Percentiles rank a stretch among this genome's conserved stretches.
Evolutionary conservation across 2,329 filamentous ascomycete species (phyloP).

Genomic region (Paecilomyces niveus): DNA sequence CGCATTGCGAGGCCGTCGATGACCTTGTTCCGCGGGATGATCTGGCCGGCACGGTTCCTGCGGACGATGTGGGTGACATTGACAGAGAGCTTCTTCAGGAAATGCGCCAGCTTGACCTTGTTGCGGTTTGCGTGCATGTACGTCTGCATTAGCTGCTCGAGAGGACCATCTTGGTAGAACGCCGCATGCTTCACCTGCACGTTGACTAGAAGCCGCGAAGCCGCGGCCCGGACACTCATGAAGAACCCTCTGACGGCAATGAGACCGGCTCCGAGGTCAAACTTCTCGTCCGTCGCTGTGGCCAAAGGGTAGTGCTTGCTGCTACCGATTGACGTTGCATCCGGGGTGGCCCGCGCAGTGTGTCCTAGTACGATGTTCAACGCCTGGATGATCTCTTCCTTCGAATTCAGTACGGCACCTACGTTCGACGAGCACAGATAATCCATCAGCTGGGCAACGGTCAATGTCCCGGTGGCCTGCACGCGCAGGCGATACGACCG

Average conservation of each 20-base stretch:
- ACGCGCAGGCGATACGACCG: constrained; percentile 27
- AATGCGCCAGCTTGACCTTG: constrained; percentile 6
- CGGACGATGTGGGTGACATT: constrained; percentile 29
- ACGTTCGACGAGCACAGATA: constrained; percentile 33
- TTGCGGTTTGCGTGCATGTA: constrained; percentile 16
- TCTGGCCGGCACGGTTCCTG: constrained; percentile 25
- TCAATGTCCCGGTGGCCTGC: constrained; percentile 25
- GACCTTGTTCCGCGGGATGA: constrained; percentile 32
- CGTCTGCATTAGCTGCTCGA: constrained; percentile 31
- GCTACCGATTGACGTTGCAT: constrained; percentile 42
- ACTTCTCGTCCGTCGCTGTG: constrained; percentile 20
- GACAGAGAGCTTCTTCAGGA: constrained; percentile 36
- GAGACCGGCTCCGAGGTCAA: constrained; percentile 45
- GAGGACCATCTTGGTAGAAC: constrained; percentile 46
- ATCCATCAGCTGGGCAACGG: constrained; percentile 36
- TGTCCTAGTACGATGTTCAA: constrained; percentile 53
- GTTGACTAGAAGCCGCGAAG: constrained; percentile 53
- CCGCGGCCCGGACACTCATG: constrained; percentile 53
- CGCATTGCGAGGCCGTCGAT: constrained; percentile 39
- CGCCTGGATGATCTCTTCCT: constrained; percentile 48
- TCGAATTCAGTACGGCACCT: constrained; percentile 32
- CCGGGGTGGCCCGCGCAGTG: constrained; percentile 34
- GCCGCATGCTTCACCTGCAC: constrained; percentile 56
- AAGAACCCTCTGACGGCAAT: constrained; percentile 56
- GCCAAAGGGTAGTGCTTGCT: constrained; percentile 48